Percentiles rank a stretch among this genome's conserved stretches.
phyloP scores from a whole-genome alignment of 192 early-diverging fungal genomes.

The Cladochytrium replicatum region DNA sequence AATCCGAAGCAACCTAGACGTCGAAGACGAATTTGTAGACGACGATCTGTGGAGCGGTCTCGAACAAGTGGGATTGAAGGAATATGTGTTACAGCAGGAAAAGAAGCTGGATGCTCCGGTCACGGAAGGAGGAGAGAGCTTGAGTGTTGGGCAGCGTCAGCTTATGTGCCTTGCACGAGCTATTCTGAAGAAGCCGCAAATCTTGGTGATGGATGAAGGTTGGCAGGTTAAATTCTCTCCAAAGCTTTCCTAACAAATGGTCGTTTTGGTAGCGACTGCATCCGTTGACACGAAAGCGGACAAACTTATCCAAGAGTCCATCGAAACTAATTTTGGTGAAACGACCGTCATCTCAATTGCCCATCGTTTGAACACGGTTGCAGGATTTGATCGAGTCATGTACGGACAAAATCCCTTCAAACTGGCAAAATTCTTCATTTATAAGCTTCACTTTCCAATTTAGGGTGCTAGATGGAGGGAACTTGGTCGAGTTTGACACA shows the following conservation, averaged over 20 bases:
- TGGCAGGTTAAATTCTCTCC: not conserved
- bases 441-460: too few relatives aligned
- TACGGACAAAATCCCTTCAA: constrained; percentile 28
- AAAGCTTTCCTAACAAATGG: not conserved
- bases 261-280: constrained; percentile 25
- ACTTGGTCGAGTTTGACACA: constrained; percentile 40
- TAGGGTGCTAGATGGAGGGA: constrained; percentile 32
- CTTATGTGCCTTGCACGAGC: constrained; percentile 38
- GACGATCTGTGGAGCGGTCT: constrained; percentile 11
- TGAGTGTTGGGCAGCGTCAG: constrained; percentile 31
- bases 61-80: constrained; percentile 28
- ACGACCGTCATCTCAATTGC: constrained; percentile 62
- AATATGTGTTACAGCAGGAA: constrained; percentile 14
- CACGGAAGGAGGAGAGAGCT: constrained; percentile 14
- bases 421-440: too few relatives aligned
- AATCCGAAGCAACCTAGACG: constrained; percentile 26
- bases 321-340: constrained; percentile 44
- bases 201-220: constrained; percentile 46
- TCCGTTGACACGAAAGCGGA: constrained; percentile 62
- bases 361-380: constrained; percentile 59
- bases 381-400: constrained; percentile 18
- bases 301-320: constrained; percentile 56
- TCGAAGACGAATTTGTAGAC: constrained; percentile 11
- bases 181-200: constrained; percentile 20
- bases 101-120: constrained; percentile 24